These are phyloP conservation scores for Panaeolus papilionaceus DNA, from an alignment of 768 basidiomycete species.

Conservation along the genomic window DNA sequence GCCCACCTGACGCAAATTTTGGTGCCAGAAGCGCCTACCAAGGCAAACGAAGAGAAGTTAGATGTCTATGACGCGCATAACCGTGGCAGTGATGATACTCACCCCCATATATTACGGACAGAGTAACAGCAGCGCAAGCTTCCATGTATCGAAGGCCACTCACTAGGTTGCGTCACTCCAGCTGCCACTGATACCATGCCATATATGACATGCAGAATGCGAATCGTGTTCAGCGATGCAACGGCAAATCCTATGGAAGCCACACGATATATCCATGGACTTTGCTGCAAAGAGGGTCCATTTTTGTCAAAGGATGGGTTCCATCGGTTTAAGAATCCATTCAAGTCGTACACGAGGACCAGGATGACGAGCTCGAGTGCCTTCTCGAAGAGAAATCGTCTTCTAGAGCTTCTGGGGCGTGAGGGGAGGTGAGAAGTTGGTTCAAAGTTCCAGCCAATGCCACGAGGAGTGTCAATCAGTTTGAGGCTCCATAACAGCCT, in stretches of 20 bases:
- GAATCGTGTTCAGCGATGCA: neutral
- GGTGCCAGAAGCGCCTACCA: slow-evolving; percentile 22
- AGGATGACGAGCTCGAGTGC: slow-evolving; percentile 14
- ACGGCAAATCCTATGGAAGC: slow-evolving; percentile 14
- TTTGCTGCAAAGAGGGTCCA: neutral
- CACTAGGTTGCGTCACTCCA: slow-evolving; percentile 24
- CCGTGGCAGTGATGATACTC: slow-evolving; percentile 17
- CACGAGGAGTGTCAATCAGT: slow-evolving; percentile 15
- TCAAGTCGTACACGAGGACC: slow-evolving; percentile 17
- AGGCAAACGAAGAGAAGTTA: neutral
- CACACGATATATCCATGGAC: slow-evolving; percentile 2
- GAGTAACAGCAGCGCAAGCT: slow-evolving; percentile 36
- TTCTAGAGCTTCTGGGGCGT: slow-evolving; percentile 6
- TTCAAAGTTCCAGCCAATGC: slow-evolving; percentile 21
- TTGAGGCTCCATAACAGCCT: slow-evolving; percentile 13
- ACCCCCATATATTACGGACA: slow-evolving; percentile 42
- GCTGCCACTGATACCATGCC: slow-evolving; percentile 23
- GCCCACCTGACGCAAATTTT: slow-evolving; percentile 20
- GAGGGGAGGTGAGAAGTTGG: slow-evolving; percentile 12
- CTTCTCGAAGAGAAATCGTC: slow-evolving; percentile 13
- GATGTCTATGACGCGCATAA: neutral
- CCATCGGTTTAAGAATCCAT: slow-evolving; percentile 18
- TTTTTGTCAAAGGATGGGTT: slow-evolving; percentile 18
- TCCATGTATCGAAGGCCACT: slow-evolving; percentile 39
- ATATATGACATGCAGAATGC: slow-evolving; percentile 19